Evolutionary conservation across 1,284 basidiomycete genomes (phyloP).

Genomic region (Puccinia hordei): DNA sequence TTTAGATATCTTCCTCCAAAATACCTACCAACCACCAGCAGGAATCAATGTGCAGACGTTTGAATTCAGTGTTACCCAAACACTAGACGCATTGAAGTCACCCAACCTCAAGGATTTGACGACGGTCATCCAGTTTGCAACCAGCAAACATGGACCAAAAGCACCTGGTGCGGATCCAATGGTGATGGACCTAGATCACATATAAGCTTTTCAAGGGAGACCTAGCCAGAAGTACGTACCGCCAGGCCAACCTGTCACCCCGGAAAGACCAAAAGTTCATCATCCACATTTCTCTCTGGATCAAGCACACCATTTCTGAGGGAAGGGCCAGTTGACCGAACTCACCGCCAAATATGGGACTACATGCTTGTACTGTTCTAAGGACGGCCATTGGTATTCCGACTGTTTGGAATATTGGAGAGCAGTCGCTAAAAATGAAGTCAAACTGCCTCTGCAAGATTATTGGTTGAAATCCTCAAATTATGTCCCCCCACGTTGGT

Average conservation of each 20-base stretch:
- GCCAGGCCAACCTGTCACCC: background rate
- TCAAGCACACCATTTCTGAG: background rate
- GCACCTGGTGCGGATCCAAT: background rate
- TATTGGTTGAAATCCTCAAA: background rate
- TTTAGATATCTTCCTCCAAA: background rate
- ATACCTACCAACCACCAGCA: background rate
- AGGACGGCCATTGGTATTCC: background rate
- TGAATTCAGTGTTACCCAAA: background rate
- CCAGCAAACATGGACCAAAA: background rate
- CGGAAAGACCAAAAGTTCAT: background rate
- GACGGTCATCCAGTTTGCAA: background rate
- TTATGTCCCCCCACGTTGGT: background rate
- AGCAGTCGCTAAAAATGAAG: background rate
- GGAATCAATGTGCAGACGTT: background rate
- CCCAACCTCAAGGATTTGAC: background rate
- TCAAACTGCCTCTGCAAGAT: background rate
- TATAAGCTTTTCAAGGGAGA: background rate
- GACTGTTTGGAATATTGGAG: constrained; percentile 2
- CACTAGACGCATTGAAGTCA: background rate
- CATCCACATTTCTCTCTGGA: background rate
- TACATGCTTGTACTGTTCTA: background rate
- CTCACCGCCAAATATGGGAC: background rate
- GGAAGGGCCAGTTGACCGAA: background rate
- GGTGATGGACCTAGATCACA: background rate
- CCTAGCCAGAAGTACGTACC: background rate